Evolutionary conservation across 805 yeast genomes (phyloP).

Genomic region (Saccharomyces mikatae): DNA sequence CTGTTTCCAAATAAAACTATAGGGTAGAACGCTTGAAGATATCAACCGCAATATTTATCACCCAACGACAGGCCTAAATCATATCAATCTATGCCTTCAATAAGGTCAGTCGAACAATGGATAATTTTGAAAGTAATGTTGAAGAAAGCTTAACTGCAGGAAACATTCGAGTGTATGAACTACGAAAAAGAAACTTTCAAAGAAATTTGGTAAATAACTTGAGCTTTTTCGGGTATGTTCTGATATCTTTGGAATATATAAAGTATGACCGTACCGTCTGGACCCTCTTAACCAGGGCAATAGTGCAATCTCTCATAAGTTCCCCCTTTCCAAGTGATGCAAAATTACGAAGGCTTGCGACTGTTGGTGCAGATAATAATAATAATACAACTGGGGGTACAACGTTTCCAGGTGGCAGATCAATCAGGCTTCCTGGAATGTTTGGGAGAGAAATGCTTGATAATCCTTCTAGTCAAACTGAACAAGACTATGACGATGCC

Average conservation of each 20-base stretch:
- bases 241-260: constrained; percentile 21
- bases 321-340: constrained; percentile 36
- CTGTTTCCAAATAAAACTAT: not conserved
- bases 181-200: constrained; percentile 22
- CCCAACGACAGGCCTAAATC: not conserved
- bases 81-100: not conserved
- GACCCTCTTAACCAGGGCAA: constrained; percentile 27
- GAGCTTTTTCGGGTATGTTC: constrained; percentile 16
- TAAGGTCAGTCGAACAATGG: not conserved
- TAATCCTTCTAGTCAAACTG: not conserved
- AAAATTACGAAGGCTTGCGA: constrained; percentile 17
- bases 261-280: constrained; percentile 23
- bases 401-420: constrained; percentile 3
- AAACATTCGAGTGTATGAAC: constrained; percentile 12
- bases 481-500: not conserved
- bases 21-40: not conserved
- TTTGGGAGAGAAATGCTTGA: not conserved
- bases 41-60: not conserved
- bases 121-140: not conserved
- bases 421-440: constrained; percentile 1
- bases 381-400: constrained; percentile 3
- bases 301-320: constrained; percentile 33
- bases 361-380: constrained; percentile 8
- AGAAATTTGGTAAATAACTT: constrained; percentile 15
- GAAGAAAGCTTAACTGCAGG: not conserved